Percentiles rank a stretch among this genome's conserved stretches.
Conservation (phyloP, 441 rosid species). For the Mallotus repandus region DNA sequence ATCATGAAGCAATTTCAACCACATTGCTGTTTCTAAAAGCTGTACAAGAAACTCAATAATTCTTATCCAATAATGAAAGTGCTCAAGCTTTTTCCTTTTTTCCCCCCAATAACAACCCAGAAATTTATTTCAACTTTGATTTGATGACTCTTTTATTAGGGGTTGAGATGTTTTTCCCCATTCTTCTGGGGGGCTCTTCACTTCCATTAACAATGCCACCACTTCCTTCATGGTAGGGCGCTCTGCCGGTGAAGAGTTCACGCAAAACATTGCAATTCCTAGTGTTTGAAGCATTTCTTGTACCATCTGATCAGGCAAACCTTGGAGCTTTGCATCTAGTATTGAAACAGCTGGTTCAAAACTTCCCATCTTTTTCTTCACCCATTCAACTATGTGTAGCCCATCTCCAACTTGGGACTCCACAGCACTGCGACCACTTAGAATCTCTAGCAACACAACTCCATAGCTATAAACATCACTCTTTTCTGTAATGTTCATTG, state of each 20-base stretch:
- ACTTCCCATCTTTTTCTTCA: constrained; percentile 91
- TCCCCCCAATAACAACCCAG: constrained; percentile 8
- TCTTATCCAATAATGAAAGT: constrained; percentile 24
- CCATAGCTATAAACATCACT: constrained; percentile 96
- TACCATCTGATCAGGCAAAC: constrained; percentile 81
- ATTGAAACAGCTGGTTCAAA: constrained; percentile 75
- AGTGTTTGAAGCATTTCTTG: constrained; percentile 95
- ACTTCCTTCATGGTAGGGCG: constrained; percentile 97
- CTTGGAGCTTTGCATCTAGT: constrained; percentile 75
- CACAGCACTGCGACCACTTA: constrained; percentile 82
- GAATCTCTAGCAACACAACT: constrained; percentile 77
- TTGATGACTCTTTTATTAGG: constrained; percentile 73
- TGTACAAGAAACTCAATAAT: constrained; percentile 51
- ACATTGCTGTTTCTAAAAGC: constrained; percentile 41
- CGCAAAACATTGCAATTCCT: constrained; percentile 93
- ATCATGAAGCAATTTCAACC: constrained; percentile 28
- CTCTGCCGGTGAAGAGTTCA: constrained; percentile 79
- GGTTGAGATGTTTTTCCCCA: constrained; percentile 94
- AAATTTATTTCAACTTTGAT: constrained; percentile 35
- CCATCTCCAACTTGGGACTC: constrained; percentile 71
- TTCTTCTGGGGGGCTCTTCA: constrained; percentile 84
- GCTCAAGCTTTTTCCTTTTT: constrained; percentile 19
- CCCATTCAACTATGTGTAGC: constrained; percentile 91
- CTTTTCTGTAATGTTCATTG: constrained; percentile 92
- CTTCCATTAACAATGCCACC: constrained; percentile 81